A percentile compares a stretch with the other conserved stretches of the same genome.
These are phyloP conservation scores for Adansonia madagascariensis DNA, from an alignment of 441 rosid species.

Conservation along the genomic window DNA sequence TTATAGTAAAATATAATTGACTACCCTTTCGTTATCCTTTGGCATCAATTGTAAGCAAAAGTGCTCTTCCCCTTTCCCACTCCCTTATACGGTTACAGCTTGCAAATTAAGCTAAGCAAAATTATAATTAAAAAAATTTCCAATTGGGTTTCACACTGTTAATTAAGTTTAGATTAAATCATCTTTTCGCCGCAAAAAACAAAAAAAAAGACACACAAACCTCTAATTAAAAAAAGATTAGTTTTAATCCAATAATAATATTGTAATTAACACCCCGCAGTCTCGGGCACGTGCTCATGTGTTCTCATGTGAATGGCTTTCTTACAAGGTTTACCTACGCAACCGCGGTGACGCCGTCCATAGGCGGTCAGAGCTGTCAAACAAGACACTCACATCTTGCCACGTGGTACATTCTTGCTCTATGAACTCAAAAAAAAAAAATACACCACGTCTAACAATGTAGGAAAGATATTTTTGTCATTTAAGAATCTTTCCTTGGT, in stretches of 20 bases:
- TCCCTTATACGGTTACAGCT: slow-evolving; percentile 11
- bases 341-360: slow-evolving; percentile 43
- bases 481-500: slow-evolving; percentile 19
- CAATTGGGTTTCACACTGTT: slow-evolving; percentile 13
- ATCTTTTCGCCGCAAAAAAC: slow-evolving; percentile 39
- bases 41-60: background rate
- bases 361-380: slow-evolving; percentile 40
- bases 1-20: background rate
- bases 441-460: background rate
- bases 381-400: slow-evolving; percentile 21
- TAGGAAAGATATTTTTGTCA: slow-evolving; percentile 11
- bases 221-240: background rate
- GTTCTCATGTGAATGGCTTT: slow-evolving; percentile 44
- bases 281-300: slow-evolving; percentile 46
- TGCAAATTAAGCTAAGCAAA: slow-evolving; percentile 1
- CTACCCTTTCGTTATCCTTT: background rate
- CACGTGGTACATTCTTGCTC: slow-evolving; percentile 37
- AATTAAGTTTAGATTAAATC: background rate
- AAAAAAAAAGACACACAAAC: background rate
- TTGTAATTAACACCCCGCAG: slow-evolving; percentile 30
- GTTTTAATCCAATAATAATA: background rate
- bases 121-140: background rate
- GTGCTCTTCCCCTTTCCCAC: too few species aligned
- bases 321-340: slow-evolving; percentile 3
- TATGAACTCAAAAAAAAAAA: background rate